Conservation (phyloP, 345 rosid genomes). For the Dipteronia dyeriana region DNA sequence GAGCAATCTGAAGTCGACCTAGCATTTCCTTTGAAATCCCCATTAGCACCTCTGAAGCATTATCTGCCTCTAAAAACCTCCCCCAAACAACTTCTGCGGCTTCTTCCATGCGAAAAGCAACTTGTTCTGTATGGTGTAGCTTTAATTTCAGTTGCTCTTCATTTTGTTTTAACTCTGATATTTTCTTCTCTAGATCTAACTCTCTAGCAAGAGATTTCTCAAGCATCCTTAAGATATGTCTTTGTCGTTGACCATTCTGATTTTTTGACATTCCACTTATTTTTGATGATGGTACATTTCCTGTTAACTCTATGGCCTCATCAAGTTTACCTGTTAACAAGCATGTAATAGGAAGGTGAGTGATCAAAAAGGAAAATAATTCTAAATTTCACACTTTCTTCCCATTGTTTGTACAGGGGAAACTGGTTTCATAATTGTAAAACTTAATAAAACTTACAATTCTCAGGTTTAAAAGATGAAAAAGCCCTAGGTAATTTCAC, state of each 20-base stretch:
- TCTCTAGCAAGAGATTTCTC: constrained; percentile 81
- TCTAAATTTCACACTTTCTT: neutral
- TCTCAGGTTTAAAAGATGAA: constrained; percentile 54
- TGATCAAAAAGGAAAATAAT: constrained; percentile 15
- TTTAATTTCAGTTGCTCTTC: constrained; percentile 81
- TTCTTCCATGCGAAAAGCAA: constrained; percentile 90
- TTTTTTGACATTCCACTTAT: constrained; percentile 38
- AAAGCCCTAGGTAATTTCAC: constrained; percentile 57
- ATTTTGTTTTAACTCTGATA: constrained; percentile 52
- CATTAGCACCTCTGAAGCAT: constrained; percentile 79
- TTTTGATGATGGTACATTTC: constrained; percentile 35
- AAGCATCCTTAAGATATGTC: constrained; percentile 62
- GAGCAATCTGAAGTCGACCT: constrained; percentile 63
- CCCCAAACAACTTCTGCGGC: constrained; percentile 93
- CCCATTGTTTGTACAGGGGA: neutral
- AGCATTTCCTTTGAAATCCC: constrained; percentile 80
- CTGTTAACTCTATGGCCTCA: constrained; percentile 39
- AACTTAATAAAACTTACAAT: constrained; percentile 44
- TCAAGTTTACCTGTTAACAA: constrained; percentile 55
- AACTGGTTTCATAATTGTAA: neutral
- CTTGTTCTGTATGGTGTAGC: constrained; percentile 77
- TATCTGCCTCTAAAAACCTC: constrained; percentile 92
- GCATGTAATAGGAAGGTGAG: constrained; percentile 16
- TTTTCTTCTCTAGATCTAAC: constrained; percentile 73
- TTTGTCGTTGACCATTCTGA: constrained; percentile 58